Percentiles rank a stretch among this genome's conserved stretches.
These are phyloP conservation scores for Gryganskiella cystojenkinii DNA, from an alignment of 192 early-diverging fungal genomes.

Conservation along the genomic window DNA sequence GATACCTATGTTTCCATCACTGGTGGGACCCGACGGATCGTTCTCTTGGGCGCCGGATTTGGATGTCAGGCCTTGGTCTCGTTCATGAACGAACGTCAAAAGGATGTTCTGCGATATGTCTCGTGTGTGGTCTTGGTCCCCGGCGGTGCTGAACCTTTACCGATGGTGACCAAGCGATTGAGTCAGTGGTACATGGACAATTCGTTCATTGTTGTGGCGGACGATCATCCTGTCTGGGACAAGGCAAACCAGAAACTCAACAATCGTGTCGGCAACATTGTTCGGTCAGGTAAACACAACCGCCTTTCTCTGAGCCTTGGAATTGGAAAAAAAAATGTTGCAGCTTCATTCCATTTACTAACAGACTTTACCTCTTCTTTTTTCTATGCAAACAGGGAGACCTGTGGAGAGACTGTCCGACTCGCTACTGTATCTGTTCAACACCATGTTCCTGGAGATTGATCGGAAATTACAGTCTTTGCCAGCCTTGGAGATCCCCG, in stretches of 20 bases:
- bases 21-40: constrained; percentile 20
- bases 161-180: constrained; percentile 43
- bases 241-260: constrained; percentile 18
- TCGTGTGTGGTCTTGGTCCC: constrained; percentile 51
- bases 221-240: constrained; percentile 46
- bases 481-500: constrained; percentile 8
- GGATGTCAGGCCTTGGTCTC: constrained; percentile 47
- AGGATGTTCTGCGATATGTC: constrained; percentile 37
- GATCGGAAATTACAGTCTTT: constrained; percentile 12
- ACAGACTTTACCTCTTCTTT: not conserved
- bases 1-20: constrained; percentile 40
- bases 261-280: constrained; percentile 29
- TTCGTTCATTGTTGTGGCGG: constrained; percentile 38
- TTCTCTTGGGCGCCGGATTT: constrained; percentile 49
- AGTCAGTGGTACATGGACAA: constrained; percentile 39
- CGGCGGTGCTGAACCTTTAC: constrained; percentile 37
- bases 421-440: constrained; percentile 18
- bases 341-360: too few relatives aligned
- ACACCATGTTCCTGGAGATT: constrained; percentile 21
- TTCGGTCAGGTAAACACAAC: constrained; percentile 29
- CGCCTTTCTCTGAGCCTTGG: too few relatives aligned
- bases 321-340: too few relatives aligned
- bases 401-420: constrained; percentile 32
- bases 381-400: not conserved
- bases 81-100: constrained; percentile 54